Evolutionary conservation across 768 basidiomycete species (phyloP).

Genomic region (Paxillus involutus): DNA sequence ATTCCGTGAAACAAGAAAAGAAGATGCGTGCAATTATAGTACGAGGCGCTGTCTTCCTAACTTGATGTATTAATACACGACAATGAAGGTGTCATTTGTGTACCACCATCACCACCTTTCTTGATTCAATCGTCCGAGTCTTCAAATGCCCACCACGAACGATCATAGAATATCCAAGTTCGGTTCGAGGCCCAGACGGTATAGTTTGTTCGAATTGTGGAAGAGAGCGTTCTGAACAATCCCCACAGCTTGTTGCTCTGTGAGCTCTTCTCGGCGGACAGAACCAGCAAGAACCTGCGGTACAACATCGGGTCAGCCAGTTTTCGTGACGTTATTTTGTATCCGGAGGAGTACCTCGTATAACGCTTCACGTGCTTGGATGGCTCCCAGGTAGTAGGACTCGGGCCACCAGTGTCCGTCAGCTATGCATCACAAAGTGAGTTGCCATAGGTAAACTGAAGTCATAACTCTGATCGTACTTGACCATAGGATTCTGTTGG

Average conservation of each 20-base stretch:
- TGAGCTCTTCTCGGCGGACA: slow-evolving; percentile 46
- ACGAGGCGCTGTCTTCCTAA: too few species aligned
- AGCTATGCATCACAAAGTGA: not conserved
- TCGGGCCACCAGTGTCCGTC: slow-evolving; percentile 56
- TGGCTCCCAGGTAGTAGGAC: slow-evolving; percentile 64
- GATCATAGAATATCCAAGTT: slow-evolving; percentile 7
- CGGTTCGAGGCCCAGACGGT: slow-evolving; percentile 47
- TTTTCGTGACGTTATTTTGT: not conserved
- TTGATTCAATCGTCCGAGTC: too few species aligned
- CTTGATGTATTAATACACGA: too few species aligned
- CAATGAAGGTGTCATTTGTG: too few species aligned
- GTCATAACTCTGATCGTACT: slow-evolving; percentile 42
- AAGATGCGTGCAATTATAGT: too few species aligned
- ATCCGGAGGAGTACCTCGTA: slow-evolving; percentile 42
- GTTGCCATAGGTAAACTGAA: not conserved
- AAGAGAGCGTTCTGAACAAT: slow-evolving; percentile 60
- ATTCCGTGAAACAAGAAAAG: too few species aligned
- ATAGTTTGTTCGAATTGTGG: slow-evolving; percentile 59
- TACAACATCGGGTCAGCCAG: too few species aligned
- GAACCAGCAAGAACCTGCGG: slow-evolving; percentile 52
- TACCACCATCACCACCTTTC: too few species aligned
- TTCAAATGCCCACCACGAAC: too few species aligned
- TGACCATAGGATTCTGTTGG: slow-evolving; percentile 81
- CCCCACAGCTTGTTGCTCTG: slow-evolving; percentile 47
- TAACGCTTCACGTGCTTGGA: slow-evolving; percentile 61